phyloP scores from a whole-genome alignment of 495 filamentous ascomycete genomes.

The Amphirosellinia nigrospora region DNA sequence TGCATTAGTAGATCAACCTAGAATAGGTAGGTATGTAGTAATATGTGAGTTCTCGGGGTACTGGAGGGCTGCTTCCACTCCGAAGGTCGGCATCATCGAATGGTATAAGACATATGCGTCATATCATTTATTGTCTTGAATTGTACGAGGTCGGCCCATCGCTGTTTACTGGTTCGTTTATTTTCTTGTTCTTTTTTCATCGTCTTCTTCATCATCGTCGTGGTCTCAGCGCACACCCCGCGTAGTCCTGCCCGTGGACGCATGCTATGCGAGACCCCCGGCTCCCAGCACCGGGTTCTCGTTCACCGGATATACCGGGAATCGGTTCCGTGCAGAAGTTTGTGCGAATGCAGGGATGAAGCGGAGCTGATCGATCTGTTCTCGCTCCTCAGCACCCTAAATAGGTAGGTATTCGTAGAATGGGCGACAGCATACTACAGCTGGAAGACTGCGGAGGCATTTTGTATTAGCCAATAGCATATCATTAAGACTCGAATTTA shows the following conservation, averaged over 20 bases:
- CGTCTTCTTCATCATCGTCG: neutral
- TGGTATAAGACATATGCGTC: neutral
- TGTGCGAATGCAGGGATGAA: constrained; percentile 19
- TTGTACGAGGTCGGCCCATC: constrained; percentile 19
- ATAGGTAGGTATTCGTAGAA: constrained; percentile 20
- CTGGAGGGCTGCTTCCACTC: neutral
- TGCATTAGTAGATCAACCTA: neutral
- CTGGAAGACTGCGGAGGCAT: neutral
- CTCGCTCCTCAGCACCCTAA: constrained; percentile 13
- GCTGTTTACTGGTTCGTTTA: neutral
- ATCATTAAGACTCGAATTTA: neutral
- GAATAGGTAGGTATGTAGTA: neutral
- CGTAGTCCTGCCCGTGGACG: neutral
- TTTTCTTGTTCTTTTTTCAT: neutral
- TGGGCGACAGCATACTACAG: neutral
- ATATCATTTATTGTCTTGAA: neutral
- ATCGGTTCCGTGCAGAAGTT: constrained; percentile 24
- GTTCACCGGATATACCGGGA: constrained; percentile 18
- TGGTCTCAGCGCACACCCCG: neutral
- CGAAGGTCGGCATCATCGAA: neutral
- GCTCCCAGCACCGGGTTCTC: constrained; percentile 22
- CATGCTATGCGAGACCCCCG: constrained; percentile 7
- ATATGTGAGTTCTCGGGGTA: neutral
- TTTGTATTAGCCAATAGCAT: neutral
- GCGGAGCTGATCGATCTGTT: constrained; percentile 27